Evolutionary conservation across 2,329 filamentous ascomycete species (phyloP).

Genomic region (Botrytis medusae): DNA sequence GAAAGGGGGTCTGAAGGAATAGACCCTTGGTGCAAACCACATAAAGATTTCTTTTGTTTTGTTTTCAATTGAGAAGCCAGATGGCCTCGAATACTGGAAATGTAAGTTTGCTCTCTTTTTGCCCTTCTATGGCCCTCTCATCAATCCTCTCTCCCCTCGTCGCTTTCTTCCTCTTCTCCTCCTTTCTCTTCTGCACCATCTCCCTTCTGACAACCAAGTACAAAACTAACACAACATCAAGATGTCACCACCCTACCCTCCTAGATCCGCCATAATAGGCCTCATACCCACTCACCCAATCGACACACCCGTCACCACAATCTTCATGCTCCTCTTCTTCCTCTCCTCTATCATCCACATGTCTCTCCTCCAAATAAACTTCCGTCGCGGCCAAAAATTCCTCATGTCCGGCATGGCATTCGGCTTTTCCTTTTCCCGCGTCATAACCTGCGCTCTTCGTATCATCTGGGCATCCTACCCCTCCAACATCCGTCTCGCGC

Average conservation of each 20-base stretch:
- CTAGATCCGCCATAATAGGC: constrained; percentile 51
- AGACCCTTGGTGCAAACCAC: neutral
- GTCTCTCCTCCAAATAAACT: constrained; percentile 47
- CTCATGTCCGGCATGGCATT: constrained; percentile 57
- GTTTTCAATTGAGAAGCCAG: neutral
- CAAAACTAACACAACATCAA: neutral
- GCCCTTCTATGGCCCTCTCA: neutral
- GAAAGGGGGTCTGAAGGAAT: neutral
- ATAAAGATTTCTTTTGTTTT: neutral
- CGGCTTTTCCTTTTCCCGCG: constrained; percentile 57
- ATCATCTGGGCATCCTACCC: constrained; percentile 46
- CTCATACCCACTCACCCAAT: constrained; percentile 56
- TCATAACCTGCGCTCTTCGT: constrained; percentile 46
- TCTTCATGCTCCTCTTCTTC: constrained; percentile 61
- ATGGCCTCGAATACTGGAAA: neutral
- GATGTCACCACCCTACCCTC: constrained; percentile 36
- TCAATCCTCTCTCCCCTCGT: neutral
- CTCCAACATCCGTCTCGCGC: neutral
- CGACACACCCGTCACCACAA: constrained; percentile 64
- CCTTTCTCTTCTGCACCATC: neutral
- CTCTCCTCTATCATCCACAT: constrained; percentile 56
- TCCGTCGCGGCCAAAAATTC: constrained; percentile 52
- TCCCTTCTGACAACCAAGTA: neutral
- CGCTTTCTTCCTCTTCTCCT: neutral
- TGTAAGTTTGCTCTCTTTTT: neutral